Conservation (phyloP, 768 basidiomycete genomes). For the Dioszegia aurantiaca region DNA sequence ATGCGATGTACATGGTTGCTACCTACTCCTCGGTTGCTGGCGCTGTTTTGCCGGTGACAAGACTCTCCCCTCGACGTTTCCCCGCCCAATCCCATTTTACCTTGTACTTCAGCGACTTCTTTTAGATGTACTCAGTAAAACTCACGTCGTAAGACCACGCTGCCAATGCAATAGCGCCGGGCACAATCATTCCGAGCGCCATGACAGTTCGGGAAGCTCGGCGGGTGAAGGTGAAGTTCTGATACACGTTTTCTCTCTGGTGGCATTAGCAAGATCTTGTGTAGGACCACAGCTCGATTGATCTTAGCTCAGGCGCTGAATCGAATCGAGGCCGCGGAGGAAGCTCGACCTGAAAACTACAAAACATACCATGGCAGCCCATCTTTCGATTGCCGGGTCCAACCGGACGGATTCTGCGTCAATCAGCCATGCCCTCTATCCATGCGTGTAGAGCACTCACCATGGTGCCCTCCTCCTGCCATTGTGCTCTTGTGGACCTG, state of each 20-base stretch:
- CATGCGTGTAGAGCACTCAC: slow-evolving; percentile 10
- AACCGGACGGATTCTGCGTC: slow-evolving; percentile 31
- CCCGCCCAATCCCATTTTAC: slow-evolving; percentile 46
- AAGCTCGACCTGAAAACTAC: not conserved
- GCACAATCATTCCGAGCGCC: slow-evolving; percentile 65
- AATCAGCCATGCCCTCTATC: not conserved
- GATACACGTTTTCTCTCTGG: slow-evolving; percentile 80
- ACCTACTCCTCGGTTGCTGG: slow-evolving; percentile 19
- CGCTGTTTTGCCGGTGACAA: slow-evolving; percentile 25
- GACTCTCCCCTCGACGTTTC: slow-evolving; percentile 32
- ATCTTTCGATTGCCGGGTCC: slow-evolving; percentile 62
- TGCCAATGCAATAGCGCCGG: slow-evolving; percentile 53
- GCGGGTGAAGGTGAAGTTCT: slow-evolving; percentile 75
- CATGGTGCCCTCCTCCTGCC: slow-evolving; percentile 24
- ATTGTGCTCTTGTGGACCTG: not conserved
- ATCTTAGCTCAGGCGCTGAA: no score
- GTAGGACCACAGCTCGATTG: no score
- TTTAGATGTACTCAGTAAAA: not conserved
- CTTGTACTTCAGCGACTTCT: slow-evolving; percentile 17
- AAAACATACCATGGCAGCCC: slow-evolving; percentile 61
- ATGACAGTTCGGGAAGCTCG: slow-evolving; percentile 63
- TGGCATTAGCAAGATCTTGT: slow-evolving; percentile 13
- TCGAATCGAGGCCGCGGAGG: no score
- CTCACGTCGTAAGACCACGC: slow-evolving; percentile 46
- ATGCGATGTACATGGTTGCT: not conserved